phyloP scores from a whole-genome alignment of 768 basidiomycete species.

The Candolleomyces eurysporus region DNA sequence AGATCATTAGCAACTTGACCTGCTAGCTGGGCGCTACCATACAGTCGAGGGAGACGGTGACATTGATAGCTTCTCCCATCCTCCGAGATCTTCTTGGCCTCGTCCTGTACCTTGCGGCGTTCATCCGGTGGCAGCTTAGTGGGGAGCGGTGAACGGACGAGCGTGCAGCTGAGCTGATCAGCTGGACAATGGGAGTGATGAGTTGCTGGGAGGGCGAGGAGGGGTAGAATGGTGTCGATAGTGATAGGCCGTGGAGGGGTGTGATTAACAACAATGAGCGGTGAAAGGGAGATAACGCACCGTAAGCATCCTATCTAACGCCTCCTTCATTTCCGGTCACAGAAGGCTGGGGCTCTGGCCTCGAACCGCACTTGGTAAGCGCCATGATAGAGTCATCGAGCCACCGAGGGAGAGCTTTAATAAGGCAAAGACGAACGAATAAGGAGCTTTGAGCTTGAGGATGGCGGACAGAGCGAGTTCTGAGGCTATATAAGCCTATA shows the following conservation, averaged over 20 bases:
- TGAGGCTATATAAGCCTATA: slow-evolving; percentile 53
- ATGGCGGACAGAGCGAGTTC: slow-evolving; percentile 59
- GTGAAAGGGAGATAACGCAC: slow-evolving; percentile 30
- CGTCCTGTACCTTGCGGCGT: slow-evolving; percentile 34
- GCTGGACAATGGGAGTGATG: slow-evolving; percentile 53
- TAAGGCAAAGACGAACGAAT: slow-evolving; percentile 62
- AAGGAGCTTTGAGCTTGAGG: slow-evolving; percentile 54
- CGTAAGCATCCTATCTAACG: slow-evolving; percentile 60
- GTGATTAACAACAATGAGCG: too few relatives aligned
- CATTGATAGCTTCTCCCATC: slow-evolving; percentile 63
- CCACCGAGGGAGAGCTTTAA: slow-evolving; percentile 43
- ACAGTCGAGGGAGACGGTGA: slow-evolving; percentile 14
- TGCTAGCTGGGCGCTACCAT: slow-evolving; percentile 34
- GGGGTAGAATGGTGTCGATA: slow-evolving; percentile 66
- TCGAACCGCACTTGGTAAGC: slow-evolving; percentile 65
- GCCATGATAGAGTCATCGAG: slow-evolving; percentile 50
- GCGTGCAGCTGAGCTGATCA: slow-evolving; percentile 54
- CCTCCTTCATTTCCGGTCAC: slow-evolving; percentile 50
- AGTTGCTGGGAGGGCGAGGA: slow-evolving; percentile 36
- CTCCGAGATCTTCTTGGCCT: slow-evolving; percentile 57
- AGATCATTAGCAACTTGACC: slow-evolving; percentile 46
- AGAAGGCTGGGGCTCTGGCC: slow-evolving; percentile 40
- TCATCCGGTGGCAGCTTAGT: slow-evolving; percentile 58
- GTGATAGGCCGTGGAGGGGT: slow-evolving; percentile 44
- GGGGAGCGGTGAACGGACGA: slow-evolving; percentile 44